Conservation (phyloP, 306 rosid genomes). For the Prunus persica region DNA sequence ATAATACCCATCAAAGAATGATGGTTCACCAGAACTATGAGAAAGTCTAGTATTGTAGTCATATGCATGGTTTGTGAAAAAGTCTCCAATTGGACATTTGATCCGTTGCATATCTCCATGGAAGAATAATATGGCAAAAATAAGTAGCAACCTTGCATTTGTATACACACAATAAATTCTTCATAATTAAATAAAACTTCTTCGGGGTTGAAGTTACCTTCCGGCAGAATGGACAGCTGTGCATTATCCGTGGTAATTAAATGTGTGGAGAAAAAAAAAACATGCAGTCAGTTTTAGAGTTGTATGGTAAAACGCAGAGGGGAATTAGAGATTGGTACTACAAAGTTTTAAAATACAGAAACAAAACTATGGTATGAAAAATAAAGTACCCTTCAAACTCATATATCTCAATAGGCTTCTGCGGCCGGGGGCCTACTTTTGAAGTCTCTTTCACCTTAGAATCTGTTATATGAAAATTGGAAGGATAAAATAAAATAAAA, state of each 20-base stretch:
- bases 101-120: background rate
- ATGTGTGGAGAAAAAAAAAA: slow-evolving; percentile 3
- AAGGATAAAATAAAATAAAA: background rate
- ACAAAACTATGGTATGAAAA: background rate
- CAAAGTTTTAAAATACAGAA: slow-evolving; percentile 10
- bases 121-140: background rate
- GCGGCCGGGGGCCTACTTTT: slow-evolving; percentile 82
- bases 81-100: background rate
- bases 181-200: background rate
- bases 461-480: slow-evolving; percentile 41
- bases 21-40: background rate
- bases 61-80: background rate
- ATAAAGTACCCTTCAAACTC: slow-evolving; percentile 82
- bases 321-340: background rate
- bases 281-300: slow-evolving; percentile 33
- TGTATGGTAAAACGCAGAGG: background rate
- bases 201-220: slow-evolving; percentile 53
- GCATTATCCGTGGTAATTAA: slow-evolving; percentile 30
- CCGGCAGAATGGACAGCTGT: slow-evolving; percentile 96
- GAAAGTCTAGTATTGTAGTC: background rate
- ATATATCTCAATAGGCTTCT: slow-evolving; percentile 88
- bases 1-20: background rate
- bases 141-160: background rate
- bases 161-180: background rate
- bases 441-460: slow-evolving; percentile 77